Evolutionary conservation across 371 early-diverging fungal genomes (phyloP), one percentile per base, ranked within the genome.

Genomic region (Syncephalis fuscata): DNA sequence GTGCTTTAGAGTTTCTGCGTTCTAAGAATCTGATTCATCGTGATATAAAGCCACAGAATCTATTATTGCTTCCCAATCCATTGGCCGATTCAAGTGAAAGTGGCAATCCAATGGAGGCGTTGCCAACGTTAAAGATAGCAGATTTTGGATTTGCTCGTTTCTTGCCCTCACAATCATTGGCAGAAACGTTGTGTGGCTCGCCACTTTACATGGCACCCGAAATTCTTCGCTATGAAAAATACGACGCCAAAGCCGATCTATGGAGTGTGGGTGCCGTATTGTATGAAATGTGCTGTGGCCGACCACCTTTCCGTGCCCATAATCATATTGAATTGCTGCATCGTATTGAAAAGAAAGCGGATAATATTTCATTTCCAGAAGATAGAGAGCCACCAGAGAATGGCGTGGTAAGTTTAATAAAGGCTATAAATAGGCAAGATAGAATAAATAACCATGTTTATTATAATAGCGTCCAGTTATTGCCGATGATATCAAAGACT

Each of bases 131-230:
- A 3, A 93, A 96, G 58, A 74, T 96, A 10, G 96, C 92, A 4
- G 96, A 96, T 59, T 96, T 96, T 66, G 96, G 96, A 15, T 96
- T 96, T 65, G 94, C 97, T 8, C 69, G 95, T 10, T 78, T 78
- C 21, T 63, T 96, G 40, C 85, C 82, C 3, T 68, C 74, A 25
- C 75, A 81, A 3, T 80, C 77, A 17, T 59, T 96, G 48, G 94
- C 97, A 0, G 88, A 92, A 46, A 96, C 97, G 0, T 67, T 95
- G 16, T 96, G 96, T 49, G 96, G 96, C 0, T 92, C 92, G 15
- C 95, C 81, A 23, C 65, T 94, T 14, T 95, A 95, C 58, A 95
- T 95, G 96, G 95, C 92, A 0, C 95, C 96, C 3, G 95, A 94
- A 59, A 92, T 95, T 20, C 63, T 95, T 21, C 77, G 82, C 9